Base-by-base conservation (phyloP, 257 asterid species). In the Ajuga chamaepitys region DNA sequence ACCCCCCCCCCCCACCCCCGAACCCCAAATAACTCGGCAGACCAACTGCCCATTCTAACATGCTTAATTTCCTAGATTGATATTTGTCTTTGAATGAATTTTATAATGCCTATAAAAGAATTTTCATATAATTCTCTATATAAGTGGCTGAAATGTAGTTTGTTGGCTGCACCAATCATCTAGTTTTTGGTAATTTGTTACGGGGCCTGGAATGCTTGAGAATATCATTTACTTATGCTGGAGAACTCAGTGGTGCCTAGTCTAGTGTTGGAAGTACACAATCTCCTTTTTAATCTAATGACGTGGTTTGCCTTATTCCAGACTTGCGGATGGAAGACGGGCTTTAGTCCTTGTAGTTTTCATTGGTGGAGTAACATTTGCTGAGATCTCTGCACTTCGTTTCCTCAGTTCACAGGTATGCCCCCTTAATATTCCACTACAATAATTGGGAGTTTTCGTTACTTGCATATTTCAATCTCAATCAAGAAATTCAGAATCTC, bases 341-440 rank as follows among this genome's bases (percentile, higher is more conserved):
- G 81, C 90, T 48, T 64, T 94, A 70, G 93, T 94, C 81, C 95
- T 90, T 20, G 97, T 94, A 21, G 97, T 94, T 73, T 94, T 94
- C 56, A 76, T 94, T 72, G 99, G 99, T 48, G 99, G 97, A 60
- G 99, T 93, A 59, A 93, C 99, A 13, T 85, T 85, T 74, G 99
- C 99, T 38, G 99, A 94, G 82, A 90, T 90, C 24, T 86, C 97
- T 65, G 97, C 99, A 53, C 97, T 94, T 72, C 97, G 99, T 30
- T 90, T 87, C 73, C 95, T 90, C 66, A 85, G 95, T 76, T 75
- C 95, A 65, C 96, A 90, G 96, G 99, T 85, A 44, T 46, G 76
- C 25, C 21, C 42, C 16, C 41, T 48, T 34, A 3, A 10, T 41
- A 20, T 34, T 32, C 30, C 7, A 24, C 13, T 17, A 11, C 45